These are phyloP conservation scores for Citeromyces hawaiiensis DNA, from an alignment of 1,139 yeast genomes.

Conservation along the genomic window DNA sequence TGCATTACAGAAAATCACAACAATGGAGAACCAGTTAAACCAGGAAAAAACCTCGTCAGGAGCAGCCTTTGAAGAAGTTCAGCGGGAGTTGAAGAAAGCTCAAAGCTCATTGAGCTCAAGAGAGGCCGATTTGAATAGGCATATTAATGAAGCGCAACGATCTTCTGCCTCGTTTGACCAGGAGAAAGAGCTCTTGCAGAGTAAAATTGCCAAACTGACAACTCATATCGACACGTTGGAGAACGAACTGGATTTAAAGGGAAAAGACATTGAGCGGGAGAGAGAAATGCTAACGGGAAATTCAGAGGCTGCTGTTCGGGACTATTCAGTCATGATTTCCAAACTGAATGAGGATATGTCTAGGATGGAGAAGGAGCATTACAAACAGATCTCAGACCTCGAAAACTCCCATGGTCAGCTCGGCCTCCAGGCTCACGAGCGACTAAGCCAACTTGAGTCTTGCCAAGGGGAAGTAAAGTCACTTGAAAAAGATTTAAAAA, in stretches of 20 bases:
- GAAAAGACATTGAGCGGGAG: conserved; percentile 34
- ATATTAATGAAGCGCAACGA: conserved; percentile 7
- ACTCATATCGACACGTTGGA: conserved; percentile 12
- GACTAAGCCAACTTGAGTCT: conserved; percentile 5
- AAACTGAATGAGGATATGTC: conserved; percentile 17
- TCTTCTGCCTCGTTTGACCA: conserved; percentile 8
- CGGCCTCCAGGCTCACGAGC: conserved; percentile 4
- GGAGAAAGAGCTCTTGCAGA: conserved; percentile 9
- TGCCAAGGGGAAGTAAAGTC: not conserved
- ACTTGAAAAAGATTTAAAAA: conserved; percentile 6
- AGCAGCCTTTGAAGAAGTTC: conserved; percentile 4
- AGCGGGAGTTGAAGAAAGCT: conserved; percentile 8
- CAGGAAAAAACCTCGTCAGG: conserved; percentile 6
- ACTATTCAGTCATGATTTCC: conserved; percentile 32
- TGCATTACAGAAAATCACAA: conserved; percentile 11
- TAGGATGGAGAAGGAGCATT: conserved; percentile 8
- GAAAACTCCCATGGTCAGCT: conserved; percentile 7
- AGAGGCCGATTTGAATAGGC: conserved; percentile 2
- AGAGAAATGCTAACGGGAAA: conserved; percentile 30
- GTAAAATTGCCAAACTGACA: conserved; percentile 10
- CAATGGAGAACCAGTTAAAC: conserved; percentile 5
- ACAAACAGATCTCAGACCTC: conserved; percentile 7
- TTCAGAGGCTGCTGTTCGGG: conserved; percentile 33
- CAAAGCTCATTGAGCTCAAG: conserved; percentile 1
- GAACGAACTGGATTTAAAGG: conserved; percentile 19